Evolutionary conservation across 768 basidiomycete genomes (phyloP), one percentile per base, ranked within the genome.

Genomic region (Naganishia vaughanmartiniae): DNA sequence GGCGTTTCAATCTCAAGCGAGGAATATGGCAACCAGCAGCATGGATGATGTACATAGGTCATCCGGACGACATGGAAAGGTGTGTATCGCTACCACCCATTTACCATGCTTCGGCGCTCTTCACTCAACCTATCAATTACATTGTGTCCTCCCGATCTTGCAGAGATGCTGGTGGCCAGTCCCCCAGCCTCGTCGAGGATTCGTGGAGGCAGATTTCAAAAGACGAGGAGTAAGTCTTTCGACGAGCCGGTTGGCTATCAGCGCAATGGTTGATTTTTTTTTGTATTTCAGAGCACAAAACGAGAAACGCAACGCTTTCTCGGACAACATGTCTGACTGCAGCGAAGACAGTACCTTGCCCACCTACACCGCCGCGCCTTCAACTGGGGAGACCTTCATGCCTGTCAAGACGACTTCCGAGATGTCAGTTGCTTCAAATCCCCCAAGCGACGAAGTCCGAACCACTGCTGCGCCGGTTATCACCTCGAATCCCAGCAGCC

Each of bases 1-100:
- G 60, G 60, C 60, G 36, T 14, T 34, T 26, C 36, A 31, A 28
- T 28, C 24, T 42, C 60, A 42, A 45, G 14, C 60, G 60, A 42
- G 42, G 60, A 1, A 11, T 26, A 1, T 63, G 60, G 60, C 60
- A 63, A 42, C 60, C 60, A 17, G 60, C 60, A 11, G 60, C 60
- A 15, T 63, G 60, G 60, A 63, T 63, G 60, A 63, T 63, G 60
- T 63, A 63, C 39, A 63, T 63, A 42, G 60, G 42, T 12, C 11
- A 63, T 7, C 42, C 60, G 1, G 39, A 26, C 1, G 39, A 46
- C 17, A 10, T 12, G 1, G 42, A 26, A 45, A 26, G 39, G 60
- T 63, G 39, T 17, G 1, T 24, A 21, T 58, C 30, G 28, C 7
- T 7, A 30, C 5, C 31, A 7, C 7, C 11, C 19, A 56, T 14